Conservation (phyloP, 169 alveolate species). For the Plasmodium sp. region DNA sequence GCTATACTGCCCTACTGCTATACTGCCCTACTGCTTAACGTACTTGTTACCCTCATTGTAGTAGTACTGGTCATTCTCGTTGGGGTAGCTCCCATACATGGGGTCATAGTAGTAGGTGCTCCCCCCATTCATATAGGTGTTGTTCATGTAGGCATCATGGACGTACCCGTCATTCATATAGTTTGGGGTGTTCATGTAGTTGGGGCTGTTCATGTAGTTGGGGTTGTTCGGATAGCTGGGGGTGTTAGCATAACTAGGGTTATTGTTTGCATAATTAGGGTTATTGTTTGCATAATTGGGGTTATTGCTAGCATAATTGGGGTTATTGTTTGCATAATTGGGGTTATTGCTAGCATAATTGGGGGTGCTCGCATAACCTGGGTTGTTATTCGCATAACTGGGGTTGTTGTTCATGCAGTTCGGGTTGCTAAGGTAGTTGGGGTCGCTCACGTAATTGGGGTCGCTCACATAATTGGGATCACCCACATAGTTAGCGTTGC, state of each 20-base stretch:
- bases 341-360: constrained; percentile 10
- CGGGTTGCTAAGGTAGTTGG: neutral
- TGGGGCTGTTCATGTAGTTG: neutral
- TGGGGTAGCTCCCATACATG: constrained; percentile 4
- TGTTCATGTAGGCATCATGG: constrained; percentile 9
- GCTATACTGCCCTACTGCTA: too few relatives aligned
- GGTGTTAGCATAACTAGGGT: neutral
- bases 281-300: neutral
- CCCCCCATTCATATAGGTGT: constrained; percentile 42
- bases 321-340: neutral
- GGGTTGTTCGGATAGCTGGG: neutral
- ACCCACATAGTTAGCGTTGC: neutral
- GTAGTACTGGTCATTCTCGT: constrained; percentile 23
- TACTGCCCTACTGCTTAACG: neutral
- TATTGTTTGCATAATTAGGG: neutral
- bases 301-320: neutral
- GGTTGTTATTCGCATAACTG: constrained; percentile 14
- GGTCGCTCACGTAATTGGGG: neutral
- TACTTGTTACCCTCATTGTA: constrained; percentile 9
- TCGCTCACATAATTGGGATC: constrained; percentile 1
- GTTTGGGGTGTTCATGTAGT: neutral
- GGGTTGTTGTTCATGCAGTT: neutral
- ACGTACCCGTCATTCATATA: constrained; percentile 23
- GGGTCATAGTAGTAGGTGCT: constrained; percentile 50
- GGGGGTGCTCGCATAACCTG: neutral